Evolutionary conservation across 192 early-diverging fungal genomes (phyloP).

Genomic region (Coemansia sp.): DNA sequence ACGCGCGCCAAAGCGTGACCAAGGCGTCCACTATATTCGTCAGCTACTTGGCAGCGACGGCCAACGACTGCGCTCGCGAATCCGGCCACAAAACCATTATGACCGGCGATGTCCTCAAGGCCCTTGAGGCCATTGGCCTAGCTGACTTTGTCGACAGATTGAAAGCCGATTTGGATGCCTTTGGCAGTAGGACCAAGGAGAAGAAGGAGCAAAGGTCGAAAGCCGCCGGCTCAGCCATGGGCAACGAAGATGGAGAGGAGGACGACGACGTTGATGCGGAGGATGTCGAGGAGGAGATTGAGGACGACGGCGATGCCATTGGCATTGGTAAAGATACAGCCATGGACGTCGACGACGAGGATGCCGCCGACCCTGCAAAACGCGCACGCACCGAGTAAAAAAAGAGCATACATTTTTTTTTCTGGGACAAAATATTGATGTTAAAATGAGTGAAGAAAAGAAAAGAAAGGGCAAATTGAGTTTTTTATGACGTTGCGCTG

Average conservation of each 20-base stretch:
- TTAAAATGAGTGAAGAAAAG: not conserved
- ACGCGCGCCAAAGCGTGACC: slow-evolving; percentile 30
- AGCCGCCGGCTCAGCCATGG: not conserved
- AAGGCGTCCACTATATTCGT: slow-evolving; percentile 41
- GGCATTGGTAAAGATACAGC: not conserved
- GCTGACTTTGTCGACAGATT: slow-evolving; percentile 38
- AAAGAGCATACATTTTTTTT: not conserved
- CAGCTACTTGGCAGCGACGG: slow-evolving; percentile 44
- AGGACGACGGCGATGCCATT: slow-evolving; percentile 6
- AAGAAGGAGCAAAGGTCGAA: slow-evolving; percentile 36
- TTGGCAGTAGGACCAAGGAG: slow-evolving; percentile 12
- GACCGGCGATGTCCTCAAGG: slow-evolving; percentile 36
- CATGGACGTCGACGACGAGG: slow-evolving; percentile 12
- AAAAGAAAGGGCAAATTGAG: too few species aligned
- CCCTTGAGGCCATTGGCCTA: slow-evolving; percentile 39
- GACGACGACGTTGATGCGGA: slow-evolving; percentile 11
- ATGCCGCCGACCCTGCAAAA: not conserved
- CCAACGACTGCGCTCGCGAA: slow-evolving; percentile 46
- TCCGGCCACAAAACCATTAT: slow-evolving; percentile 44
- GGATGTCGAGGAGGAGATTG: not conserved
- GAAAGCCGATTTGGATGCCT: slow-evolving; percentile 22
- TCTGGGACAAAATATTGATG: not conserved
- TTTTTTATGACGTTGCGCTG: not conserved
- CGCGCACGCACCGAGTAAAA: slow-evolving; percentile 13
- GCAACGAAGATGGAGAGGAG: slow-evolving; percentile 3